A percentile compares a stretch with the other conserved stretches of the same genome.
These are phyloP conservation scores for Ulota crispa DNA, from an alignment of 225 moss, liverwort and hornwort species.

Conservation along the genomic window DNA sequence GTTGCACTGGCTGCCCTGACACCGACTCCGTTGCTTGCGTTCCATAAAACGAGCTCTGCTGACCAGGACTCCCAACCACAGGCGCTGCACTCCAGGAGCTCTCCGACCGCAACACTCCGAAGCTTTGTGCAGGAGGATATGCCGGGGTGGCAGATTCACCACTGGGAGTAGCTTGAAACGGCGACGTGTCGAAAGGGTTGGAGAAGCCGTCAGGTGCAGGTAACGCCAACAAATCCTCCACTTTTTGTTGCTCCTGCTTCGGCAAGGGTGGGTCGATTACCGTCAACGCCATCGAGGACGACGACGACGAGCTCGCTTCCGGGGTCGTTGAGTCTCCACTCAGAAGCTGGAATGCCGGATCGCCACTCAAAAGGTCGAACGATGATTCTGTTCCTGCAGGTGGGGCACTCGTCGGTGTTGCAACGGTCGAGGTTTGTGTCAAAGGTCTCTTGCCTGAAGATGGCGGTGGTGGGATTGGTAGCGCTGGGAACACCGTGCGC, in stretches of 20 bases:
- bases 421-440: conserved; percentile 25
- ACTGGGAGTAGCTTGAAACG: conserved; percentile 66
- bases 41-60: conserved; percentile 45
- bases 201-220: conserved; percentile 48
- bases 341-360: conserved; percentile 70
- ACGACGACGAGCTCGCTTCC: conserved; percentile 27
- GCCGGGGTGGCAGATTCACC: conserved; percentile 9
- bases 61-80: conserved; percentile 28
- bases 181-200: conserved; percentile 76
- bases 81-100: conserved; percentile 47
- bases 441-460: conserved; percentile 42
- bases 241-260: conserved; percentile 22
- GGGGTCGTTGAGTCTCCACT: conserved; percentile 66
- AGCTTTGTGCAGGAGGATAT: conserved; percentile 23
- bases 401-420: background rate
- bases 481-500: conserved; percentile 47
- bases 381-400: background rate
- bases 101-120: conserved; percentile 35
- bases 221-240: conserved; percentile 39
- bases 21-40: conserved; percentile 46
- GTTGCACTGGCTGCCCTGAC: conserved; percentile 43
- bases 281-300: conserved; percentile 37
- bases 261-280: conserved; percentile 36
- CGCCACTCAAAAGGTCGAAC: conserved; percentile 75
- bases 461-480: conserved; percentile 60